Conservation (phyloP, 169 alveolate species). For the Theileria orientalis region DNA sequence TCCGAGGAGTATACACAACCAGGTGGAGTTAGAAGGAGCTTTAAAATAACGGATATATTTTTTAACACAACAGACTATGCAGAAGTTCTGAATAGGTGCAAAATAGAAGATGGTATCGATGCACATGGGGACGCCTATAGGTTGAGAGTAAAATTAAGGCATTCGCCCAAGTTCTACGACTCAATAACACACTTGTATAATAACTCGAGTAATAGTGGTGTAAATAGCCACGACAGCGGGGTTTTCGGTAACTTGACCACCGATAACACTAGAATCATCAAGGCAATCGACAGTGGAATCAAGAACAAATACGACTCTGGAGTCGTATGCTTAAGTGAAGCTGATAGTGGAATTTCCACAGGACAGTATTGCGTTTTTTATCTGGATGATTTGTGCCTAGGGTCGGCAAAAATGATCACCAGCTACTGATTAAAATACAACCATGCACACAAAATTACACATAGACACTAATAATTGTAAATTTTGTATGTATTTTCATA, state of each 20-base stretch:
- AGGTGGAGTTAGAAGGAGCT: constrained; percentile 30
- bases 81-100: background rate
- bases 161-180: constrained; percentile 23
- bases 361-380: constrained; percentile 76
- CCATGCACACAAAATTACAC: no score
- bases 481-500: no score
- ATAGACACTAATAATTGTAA: no score
- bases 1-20: constrained; percentile 2
- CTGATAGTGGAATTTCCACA: constrained; percentile 78
- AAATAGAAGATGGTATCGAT: background rate
- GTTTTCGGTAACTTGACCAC: no score
- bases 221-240: no score
- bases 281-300: no score
- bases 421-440: background rate
- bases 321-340: constrained; percentile 23
- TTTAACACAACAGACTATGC: constrained; percentile 58
- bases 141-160: constrained; percentile 28
- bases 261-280: no score
- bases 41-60: constrained; percentile 16
- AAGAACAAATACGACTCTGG: no score
- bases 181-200: constrained; percentile 15
- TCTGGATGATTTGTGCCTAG: constrained; percentile 66
- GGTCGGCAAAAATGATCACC: constrained; percentile 67
- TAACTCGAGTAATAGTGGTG: no score
- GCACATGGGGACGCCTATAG: background rate